Conservation (phyloP, 2,329 filamentous ascomycete genomes). For the Aspergillus pseudonomiae region DNA sequence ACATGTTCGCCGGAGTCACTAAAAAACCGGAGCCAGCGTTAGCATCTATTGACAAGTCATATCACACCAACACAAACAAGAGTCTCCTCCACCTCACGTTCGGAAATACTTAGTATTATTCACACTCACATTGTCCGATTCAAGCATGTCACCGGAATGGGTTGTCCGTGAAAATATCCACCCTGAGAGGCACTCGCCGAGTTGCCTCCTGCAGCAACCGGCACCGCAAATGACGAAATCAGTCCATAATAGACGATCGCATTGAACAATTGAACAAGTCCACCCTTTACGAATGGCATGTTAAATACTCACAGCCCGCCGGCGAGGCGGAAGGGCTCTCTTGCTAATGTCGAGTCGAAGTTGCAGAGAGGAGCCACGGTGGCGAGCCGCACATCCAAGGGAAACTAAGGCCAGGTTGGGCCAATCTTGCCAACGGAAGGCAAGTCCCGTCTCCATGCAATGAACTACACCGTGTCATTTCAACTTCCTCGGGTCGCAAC, state of each 20-base stretch:
- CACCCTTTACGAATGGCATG: slow-evolving; percentile 2
- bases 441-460: background rate
- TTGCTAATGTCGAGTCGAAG: slow-evolving; percentile 4
- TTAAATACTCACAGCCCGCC: slow-evolving; percentile 5
- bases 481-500: background rate
- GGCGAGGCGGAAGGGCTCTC: slow-evolving; percentile 8
- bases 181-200: slow-evolving; percentile 22
- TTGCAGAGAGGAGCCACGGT: slow-evolving; percentile 3
- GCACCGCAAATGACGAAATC: slow-evolving; percentile 22
- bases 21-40: background rate
- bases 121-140: slow-evolving; percentile 69
- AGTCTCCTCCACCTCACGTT: background rate
- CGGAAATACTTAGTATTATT: background rate
- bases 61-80: background rate
- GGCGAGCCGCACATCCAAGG: slow-evolving; percentile 1
- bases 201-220: slow-evolving; percentile 28
- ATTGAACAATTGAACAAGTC: slow-evolving; percentile 2
- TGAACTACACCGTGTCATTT: background rate
- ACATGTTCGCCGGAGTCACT: slow-evolving; percentile 40
- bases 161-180: slow-evolving; percentile 58
- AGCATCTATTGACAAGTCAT: background rate
- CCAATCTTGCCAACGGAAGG: slow-evolving; percentile 1
- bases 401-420: background rate
- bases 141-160: slow-evolving; percentile 72
- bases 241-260: slow-evolving; percentile 18